Evolutionary conservation across 345 rosid species (phyloP), one percentile per base, ranked within the genome.

Genomic region (Gossypium australe): DNA sequence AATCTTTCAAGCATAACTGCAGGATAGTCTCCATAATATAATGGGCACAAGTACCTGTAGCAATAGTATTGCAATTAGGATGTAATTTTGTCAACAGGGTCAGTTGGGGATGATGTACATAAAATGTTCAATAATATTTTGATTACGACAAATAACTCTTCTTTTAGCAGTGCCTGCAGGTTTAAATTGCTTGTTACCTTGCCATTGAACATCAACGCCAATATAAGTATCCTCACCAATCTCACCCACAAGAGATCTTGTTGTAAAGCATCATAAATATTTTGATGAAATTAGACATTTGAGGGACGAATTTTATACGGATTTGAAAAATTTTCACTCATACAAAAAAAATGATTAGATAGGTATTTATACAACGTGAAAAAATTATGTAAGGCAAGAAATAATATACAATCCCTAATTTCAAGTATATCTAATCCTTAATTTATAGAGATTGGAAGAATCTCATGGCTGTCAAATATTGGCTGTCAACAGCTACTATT

Each of bases 21-120:
- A 4, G 94, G 94, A 73, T 89, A 87, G 68, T 89, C 88, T 74
- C 90, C 94, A 81, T 66, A 81, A 76, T 81, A 89, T 43, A 89
- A 59, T 27, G 94, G 93, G 76, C 80, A 64, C 64, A 89, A 70
- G 84, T 73, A 87, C 93, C 93, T 87, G 67, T 18, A 72, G 18
- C 13, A 22, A 18, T 44, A 67, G 73, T 24, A 29, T 10, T 53
- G 62, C 27, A 53, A 22, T 52, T 53, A 55, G 62, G 49, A 53
- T 29, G 62, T 10, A 29, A 53, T 53, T 66, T 53, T 24, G 18
- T 53, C 72, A 68, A 68, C 34, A 9, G 52, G 69, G 24, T 49
- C 10, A 55, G 13, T 49, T 25, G 43, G 58, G 24, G 58, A 48
- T 48, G 11, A 49, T 67, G 22, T 48, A 7, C 20, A 3, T 48